Evolutionary conservation across 805 yeast species (phyloP), one percentile per base, ranked within the genome.

Genomic region (Millerozyma miso): DNA sequence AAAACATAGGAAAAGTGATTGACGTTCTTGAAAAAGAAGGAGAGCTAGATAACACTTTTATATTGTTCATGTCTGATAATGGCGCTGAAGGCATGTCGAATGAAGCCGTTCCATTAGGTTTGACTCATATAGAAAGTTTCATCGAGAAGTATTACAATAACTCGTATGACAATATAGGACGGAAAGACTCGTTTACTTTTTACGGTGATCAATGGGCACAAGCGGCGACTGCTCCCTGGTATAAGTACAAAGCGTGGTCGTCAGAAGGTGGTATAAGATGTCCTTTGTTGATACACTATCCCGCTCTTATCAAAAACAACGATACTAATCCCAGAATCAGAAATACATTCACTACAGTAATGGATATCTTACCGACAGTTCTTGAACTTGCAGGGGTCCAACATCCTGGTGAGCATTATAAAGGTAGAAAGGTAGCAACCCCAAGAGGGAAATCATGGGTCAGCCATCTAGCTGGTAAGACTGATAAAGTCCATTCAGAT

Each of bases 31-130:
- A 76, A 50, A 40, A 48, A 3, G 55, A 60, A 1, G 76, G 69
- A 10, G 76, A 76, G 52, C 55, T 69, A 19, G 82, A 79, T 33
- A 74, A 80, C 57, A 79, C 84, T 0, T 63, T 78, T 50, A 63
- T 79, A n/a, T 46, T 77, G 26, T 80, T 80, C 60, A 74, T 79
- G 73, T 77, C 83, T 3, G 84, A 80, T 56, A 80, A 80, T 54
- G 85, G 84, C 18, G 84, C 84, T 3, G 84, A 80, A 53, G 81
- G 84, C 12, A 72, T 77, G 69, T 58, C 76, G 39, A 62, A 76
- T 58, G 82, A 79, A 49, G 83, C 81, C 2, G 58, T 76, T 50
- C 82, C 85, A 2, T 55, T 76, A 36, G 45, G 59, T 3, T 46
- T 52, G 18, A 56, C 51, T 18, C 58, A 63, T 32, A 58, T 56